Base-by-base conservation (phyloP, 1,284 basidiomycete genomes). In the Wolfiporia cocos region DNA sequence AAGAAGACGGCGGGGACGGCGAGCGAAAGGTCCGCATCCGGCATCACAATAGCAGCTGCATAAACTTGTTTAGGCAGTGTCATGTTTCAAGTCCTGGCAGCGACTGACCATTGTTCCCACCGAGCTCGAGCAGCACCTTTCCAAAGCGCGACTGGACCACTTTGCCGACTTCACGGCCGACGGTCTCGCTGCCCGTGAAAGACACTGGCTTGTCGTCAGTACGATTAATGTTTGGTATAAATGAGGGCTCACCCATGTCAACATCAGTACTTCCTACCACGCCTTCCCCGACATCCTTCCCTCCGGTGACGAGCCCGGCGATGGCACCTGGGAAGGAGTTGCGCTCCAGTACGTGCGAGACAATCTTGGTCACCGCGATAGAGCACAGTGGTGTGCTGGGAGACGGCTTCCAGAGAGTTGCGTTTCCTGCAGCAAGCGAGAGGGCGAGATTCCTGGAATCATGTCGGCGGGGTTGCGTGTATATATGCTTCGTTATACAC, bases 331-430 rank as follows among this genome's bases (percentile, higher is more conserved):
- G 86, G 10, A 96, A 68, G 19, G 77, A 78, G 58, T 96, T 92
- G 44, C 67, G 71, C 65, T 94, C 86, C 40, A 97, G 69, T 9
- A 97, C 87, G 20, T 70, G 63, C 15, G 87, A 71, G 33, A 98
- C 71, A 51, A 97, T 88, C 57, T 82, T 85, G 24, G 89, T 93
- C 11, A 91, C 78, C 0, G 93, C 93, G 44, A 97, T 88, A 10
- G 92, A 76, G 57, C 81, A 92, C 33, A 95, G 67, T 1, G 93
- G 86, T 0, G 94, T 97, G 3, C 79, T 88, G 1, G 87, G 90
- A 0, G 91, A 87, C 1, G 93, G 93, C 62, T 97, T 97, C 93
- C 93, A 98, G 34, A 98, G 68, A 0, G 92, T 94, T 2, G 91
- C 82, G 63, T 97, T 97, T 6, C 92, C 93, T 26, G 91, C 88